Percentiles rank a stretch among this genome's conserved stretches.
Evolutionary conservation across 2,329 filamentous ascomycete genomes (phyloP).

Genomic region (Penicillium sp.): DNA sequence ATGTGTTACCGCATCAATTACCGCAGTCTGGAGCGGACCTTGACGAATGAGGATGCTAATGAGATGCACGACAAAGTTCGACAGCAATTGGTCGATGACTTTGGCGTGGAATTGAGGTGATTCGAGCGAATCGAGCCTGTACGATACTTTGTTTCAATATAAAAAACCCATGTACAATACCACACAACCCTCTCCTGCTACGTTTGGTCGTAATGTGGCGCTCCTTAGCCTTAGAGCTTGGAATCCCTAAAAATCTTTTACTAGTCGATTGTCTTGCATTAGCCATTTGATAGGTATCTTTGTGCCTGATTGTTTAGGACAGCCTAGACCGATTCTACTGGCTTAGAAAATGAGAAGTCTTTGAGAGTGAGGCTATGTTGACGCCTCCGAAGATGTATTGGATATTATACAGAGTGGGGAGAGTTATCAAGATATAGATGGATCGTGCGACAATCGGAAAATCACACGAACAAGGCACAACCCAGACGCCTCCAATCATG

Average conservation of each 20-base stretch:
- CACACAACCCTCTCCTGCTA: not conserved
- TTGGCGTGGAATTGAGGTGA: constrained; percentile 80
- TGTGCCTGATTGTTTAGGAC: too few relatives aligned
- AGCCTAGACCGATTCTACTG: too few relatives aligned
- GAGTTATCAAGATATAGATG: constrained; percentile 30
- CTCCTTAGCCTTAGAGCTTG: too few relatives aligned
- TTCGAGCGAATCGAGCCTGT: constrained; percentile 14
- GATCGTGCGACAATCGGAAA: constrained; percentile 25
- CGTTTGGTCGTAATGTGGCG: too few relatives aligned
- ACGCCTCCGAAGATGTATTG: constrained; percentile 21
- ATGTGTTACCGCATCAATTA: constrained; percentile 94
- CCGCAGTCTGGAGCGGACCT: constrained; percentile 84
- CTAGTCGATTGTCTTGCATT: too few relatives aligned
- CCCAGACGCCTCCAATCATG: constrained; percentile 36
- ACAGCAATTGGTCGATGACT: constrained; percentile 65
- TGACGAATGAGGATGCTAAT: constrained; percentile 83
- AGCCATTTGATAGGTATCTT: too few relatives aligned
- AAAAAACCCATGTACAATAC: constrained; percentile 8
- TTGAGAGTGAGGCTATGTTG: constrained; percentile 14
- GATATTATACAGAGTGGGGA: constrained; percentile 41
- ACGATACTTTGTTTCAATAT: constrained; percentile 15
- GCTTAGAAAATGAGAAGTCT: too few relatives aligned
- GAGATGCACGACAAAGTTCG: constrained; percentile 72
- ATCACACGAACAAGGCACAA: constrained; percentile 30
- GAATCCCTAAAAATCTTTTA: too few relatives aligned